These are phyloP conservation scores for Eimeria falciformis DNA, from an alignment of 169 alveolate species.

Conservation along the genomic window DNA sequence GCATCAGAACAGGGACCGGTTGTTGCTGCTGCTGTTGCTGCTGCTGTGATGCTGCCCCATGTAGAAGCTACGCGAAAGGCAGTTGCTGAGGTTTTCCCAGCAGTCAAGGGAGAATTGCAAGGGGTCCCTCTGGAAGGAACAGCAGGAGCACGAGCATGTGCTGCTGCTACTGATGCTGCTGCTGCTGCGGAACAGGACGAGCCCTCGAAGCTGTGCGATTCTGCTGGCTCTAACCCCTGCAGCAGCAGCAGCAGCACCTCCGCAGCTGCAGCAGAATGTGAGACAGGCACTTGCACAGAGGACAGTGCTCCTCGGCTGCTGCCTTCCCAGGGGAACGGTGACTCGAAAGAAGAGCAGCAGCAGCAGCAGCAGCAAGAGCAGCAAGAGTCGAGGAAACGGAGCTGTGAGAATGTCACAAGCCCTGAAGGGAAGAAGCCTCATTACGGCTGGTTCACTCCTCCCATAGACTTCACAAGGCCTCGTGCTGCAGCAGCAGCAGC, in stretches of 20 bases:
- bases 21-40: neutral
- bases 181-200: neutral
- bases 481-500: neutral
- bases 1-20: neutral
- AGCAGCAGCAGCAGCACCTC: neutral
- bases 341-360: neutral
- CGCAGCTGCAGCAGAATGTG: neutral
- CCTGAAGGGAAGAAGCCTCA: neutral
- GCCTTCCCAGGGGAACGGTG: neutral
- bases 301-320: neutral
- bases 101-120: neutral
- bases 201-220: neutral
- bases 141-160: neutral
- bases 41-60: neutral
- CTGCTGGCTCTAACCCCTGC: neutral
- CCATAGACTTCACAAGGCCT: neutral
- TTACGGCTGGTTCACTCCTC: neutral
- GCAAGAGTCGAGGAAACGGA: neutral
- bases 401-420: neutral
- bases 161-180: neutral
- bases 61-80: neutral
- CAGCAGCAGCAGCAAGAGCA: neutral
- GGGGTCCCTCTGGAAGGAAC: neutral
- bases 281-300: neutral
- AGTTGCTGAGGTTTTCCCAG: neutral